Conservation (phyloP, 106 monocot species). For the Phalaenopsis equestris region DNA sequence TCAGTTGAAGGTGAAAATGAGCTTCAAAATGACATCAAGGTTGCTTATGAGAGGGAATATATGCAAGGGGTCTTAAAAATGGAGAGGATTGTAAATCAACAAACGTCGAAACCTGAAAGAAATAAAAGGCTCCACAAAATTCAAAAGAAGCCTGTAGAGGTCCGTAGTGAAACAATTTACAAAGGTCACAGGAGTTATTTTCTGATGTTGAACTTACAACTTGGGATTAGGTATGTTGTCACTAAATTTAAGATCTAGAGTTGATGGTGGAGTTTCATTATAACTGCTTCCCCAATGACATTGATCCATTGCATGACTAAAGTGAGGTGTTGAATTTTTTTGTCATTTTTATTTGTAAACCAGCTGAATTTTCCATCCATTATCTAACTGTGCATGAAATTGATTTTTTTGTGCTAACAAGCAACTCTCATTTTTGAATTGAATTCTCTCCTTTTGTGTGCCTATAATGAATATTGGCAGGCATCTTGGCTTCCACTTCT, state of each 20-base stretch:
- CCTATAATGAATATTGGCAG: background rate
- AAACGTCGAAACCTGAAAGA: slow-evolving; percentile 10
- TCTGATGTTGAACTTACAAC: slow-evolving; percentile 93
- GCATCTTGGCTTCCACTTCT: background rate
- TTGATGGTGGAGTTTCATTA: background rate
- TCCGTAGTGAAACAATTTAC: slow-evolving; percentile 61
- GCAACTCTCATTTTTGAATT: background rate
- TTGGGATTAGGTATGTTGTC: slow-evolving; percentile 80
- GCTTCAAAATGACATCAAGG: slow-evolving; percentile 11
- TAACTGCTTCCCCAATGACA: background rate
- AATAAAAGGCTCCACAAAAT: slow-evolving; percentile 22
- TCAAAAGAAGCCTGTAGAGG: slow-evolving; percentile 26
- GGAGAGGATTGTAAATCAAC: slow-evolving; percentile 29
- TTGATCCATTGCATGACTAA: background rate
- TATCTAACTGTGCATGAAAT: background rate
- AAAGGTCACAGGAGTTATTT: slow-evolving; percentile 83
- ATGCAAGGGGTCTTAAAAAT: slow-evolving; percentile 79
- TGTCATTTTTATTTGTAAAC: background rate
- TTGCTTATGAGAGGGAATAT: slow-evolving; percentile 75
- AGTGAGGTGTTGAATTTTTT: background rate
- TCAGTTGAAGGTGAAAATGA: slow-evolving; percentile 16
- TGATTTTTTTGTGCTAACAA: background rate
- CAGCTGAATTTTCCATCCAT: background rate
- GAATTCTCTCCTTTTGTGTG: background rate
- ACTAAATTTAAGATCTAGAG: slow-evolving; percentile 4